Evolutionary conservation across 345 rosid genomes (phyloP).

Genomic region (Eucalyptus albens): DNA sequence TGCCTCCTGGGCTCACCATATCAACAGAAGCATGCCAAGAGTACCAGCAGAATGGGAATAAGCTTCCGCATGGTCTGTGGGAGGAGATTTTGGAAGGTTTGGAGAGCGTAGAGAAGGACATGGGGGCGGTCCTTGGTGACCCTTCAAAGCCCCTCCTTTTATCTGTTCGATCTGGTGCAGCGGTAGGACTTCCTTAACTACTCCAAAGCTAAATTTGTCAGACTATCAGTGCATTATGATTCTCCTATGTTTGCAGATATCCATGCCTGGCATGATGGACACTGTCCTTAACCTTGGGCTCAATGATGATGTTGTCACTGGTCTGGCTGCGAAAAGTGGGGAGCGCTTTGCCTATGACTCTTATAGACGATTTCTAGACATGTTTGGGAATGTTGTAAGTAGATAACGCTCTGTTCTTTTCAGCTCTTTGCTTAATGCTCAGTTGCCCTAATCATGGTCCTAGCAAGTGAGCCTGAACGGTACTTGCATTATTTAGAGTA

Average conservation of each 20-base stretch:
- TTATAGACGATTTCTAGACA: constrained; percentile 87
- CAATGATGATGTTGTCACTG: constrained; percentile 71
- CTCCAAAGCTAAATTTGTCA: background rate
- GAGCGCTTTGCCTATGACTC: constrained; percentile 93
- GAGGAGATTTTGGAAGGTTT: constrained; percentile 66
- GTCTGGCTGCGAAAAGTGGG: constrained; percentile 74
- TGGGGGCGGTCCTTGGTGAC: constrained; percentile 80
- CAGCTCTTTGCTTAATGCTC: background rate
- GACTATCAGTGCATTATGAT: background rate
- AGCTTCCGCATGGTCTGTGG: constrained; percentile 63
- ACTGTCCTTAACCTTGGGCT: constrained; percentile 94
- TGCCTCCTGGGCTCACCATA: constrained; percentile 90
- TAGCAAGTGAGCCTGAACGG: background rate
- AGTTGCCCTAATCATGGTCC: background rate
- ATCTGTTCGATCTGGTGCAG: constrained; percentile 97
- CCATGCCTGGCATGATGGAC: constrained; percentile 99
- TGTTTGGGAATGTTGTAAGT: constrained; percentile 95
- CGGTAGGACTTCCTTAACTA: constrained; percentile 32
- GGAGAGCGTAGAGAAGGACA: constrained; percentile 46
- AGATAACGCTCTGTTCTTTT: background rate
- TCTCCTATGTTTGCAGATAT: constrained; percentile 25
- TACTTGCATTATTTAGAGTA: background rate
- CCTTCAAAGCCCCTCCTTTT: constrained; percentile 84
- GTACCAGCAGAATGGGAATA: constrained; percentile 58
- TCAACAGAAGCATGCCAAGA: constrained; percentile 95